Evolutionary conservation across 2,329 filamentous ascomycete species (phyloP).

Genomic region (Rhytidhysteron rufulum): DNA sequence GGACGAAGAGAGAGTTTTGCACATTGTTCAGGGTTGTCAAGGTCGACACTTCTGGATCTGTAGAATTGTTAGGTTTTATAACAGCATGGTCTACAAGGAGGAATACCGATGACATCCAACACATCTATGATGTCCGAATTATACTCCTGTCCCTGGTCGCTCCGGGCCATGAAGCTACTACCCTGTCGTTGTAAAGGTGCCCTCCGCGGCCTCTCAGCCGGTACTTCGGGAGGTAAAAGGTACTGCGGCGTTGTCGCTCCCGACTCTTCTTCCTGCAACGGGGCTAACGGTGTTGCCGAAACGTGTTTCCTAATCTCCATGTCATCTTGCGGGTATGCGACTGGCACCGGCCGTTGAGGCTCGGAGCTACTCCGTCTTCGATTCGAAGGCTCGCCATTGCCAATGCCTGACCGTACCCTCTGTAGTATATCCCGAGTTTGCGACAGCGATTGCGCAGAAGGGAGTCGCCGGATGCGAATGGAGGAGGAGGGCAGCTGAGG

Average conservation of each 20-base stretch:
- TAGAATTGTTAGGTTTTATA: background rate
- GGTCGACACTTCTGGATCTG: conserved; percentile 74
- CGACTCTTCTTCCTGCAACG: conserved; percentile 26
- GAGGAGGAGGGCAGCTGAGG: conserved; percentile 14
- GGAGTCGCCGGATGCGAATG: conserved; percentile 24
- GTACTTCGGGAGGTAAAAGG: conserved; percentile 13
- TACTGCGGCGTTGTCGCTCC: conserved; percentile 7
- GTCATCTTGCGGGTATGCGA: conserved; percentile 17
- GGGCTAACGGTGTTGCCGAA: conserved; percentile 26
- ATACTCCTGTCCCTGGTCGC: conserved; percentile 43
- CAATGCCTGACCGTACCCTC: conserved; percentile 4
- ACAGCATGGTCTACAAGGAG: background rate
- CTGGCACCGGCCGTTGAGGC: conserved; percentile 23
- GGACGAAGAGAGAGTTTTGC: conserved; percentile 78
- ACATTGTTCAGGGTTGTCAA: conserved; percentile 77
- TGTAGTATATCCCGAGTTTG: conserved; percentile 6
- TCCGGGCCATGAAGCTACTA: conserved; percentile 23
- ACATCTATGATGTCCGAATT: conserved; percentile 59
- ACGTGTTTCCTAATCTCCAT: conserved; percentile 22
- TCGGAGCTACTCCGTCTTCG: conserved; percentile 31
- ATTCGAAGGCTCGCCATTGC: conserved; percentile 15
- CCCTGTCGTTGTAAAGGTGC: conserved; percentile 13
- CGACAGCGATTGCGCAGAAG: background rate
- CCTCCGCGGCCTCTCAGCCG: conserved; percentile 7
- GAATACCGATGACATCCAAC: conserved; percentile 61